Evolutionary conservation across 2,329 filamentous ascomycete species (phyloP), one percentile per base, ranked within the genome.

Genomic region (Cercospora citrullina): DNA sequence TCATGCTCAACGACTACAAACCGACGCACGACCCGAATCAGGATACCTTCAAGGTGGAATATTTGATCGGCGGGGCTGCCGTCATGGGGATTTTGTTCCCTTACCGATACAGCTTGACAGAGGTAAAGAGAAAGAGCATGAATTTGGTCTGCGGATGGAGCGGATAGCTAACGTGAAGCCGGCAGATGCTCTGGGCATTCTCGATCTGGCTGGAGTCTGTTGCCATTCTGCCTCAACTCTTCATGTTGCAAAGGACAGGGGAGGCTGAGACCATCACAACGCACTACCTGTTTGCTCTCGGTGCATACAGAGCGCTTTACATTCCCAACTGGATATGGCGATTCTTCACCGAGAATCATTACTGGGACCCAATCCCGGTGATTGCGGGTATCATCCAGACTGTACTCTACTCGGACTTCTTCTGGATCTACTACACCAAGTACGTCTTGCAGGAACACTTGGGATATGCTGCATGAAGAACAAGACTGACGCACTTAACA

Each of bases 351-450:
- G 93, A 97, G 80, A 84, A 87, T 61, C 68, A 71, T 61, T 73
- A 75, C 64, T 91, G 90, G 74, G 94, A 98, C 79, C 91, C 90
- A 72, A 96, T 97, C 73, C 91, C 94, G 21, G 90, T 97, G 62
- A 78, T 95, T 70, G 95, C 96, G 3, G 95, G 95, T 12, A 86
- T 98, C 65, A 83, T 98, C 72, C 95, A 99, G 85, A 99, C 95
- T 0, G 83, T 99, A 60, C 85, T 99, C 67, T 99, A 99, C 84
- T 96, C 93, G 71, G 95, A 99, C 83, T 99, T 99, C 84, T 99
- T 99, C 87, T 99, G 94, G 86, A 94, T 99, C 77, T 99, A 99
- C 84, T 99, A 97, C 83, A 97, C 91, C 68, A 98, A 97, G 89
- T 90, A 79, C 80, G 86, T 82, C 9, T 28, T 14, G 5, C 21